Percentiles rank a stretch among this genome's conserved stretches.
phyloP scores from a whole-genome alignment of 2,329 filamentous ascomycete species.

The Cladosporium sp. region DNA sequence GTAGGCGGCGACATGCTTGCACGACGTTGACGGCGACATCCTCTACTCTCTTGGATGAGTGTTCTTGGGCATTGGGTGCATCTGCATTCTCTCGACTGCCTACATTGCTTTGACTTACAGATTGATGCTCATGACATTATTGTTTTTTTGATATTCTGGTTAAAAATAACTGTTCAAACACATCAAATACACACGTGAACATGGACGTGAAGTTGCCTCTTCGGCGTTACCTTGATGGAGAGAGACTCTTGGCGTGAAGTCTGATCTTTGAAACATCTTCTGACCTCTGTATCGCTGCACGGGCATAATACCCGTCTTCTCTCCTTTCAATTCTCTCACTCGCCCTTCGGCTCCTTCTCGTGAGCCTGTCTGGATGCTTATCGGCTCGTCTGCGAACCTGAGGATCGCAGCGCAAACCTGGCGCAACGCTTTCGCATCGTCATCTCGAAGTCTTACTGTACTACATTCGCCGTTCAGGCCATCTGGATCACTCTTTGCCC shows the following conservation, averaged over 20 bases:
- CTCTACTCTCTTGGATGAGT: not conserved
- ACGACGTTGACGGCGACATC: not conserved
- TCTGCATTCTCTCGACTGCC: not conserved
- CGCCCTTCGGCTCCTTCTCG: not conserved
- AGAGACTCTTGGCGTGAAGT: conserved; percentile 1
- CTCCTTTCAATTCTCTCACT: not conserved
- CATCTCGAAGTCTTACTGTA: conserved; percentile 7
- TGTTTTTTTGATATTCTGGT: not conserved
- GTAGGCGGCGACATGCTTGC: not conserved
- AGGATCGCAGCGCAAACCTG: conserved; percentile 19
- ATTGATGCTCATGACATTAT: not conserved
- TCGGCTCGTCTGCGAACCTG: conserved; percentile 19
- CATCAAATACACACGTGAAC: not conserved
- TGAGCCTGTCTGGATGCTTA: conserved; percentile 24
- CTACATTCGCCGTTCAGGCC: not conserved
- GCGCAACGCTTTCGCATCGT: conserved; percentile 17
- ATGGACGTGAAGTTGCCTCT: not conserved
- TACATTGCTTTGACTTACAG: not conserved
- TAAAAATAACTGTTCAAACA: not conserved
- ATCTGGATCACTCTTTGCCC: not conserved
- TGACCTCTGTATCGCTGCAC: not conserved
- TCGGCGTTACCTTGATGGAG: conserved; percentile 1
- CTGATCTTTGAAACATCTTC: conserved; percentile 10
- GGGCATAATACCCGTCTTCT: not conserved
- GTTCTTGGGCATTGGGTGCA: not conserved